These are phyloP conservation scores for Oidiodendron maius DNA, from an alignment of 495 filamentous ascomycete species.

Conservation along the genomic window DNA sequence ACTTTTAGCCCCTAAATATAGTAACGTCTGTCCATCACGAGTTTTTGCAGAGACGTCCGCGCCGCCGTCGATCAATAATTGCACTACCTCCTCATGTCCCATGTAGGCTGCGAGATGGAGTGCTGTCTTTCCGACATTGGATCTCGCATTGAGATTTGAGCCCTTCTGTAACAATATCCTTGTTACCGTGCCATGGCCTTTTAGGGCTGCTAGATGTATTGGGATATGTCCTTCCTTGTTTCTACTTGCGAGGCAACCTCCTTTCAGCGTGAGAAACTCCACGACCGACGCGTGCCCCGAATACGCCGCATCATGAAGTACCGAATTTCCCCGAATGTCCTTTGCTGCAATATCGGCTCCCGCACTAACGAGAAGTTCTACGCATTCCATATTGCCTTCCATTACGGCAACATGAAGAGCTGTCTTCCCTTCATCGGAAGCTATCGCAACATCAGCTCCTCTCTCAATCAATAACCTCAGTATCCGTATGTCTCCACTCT, in stretches of 20 bases:
- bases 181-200: neutral
- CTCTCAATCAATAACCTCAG: conserved; percentile 24
- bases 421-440: conserved; percentile 2
- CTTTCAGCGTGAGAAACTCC: neutral
- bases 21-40: conserved; percentile 11
- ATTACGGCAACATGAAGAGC: conserved; percentile 1
- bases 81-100: conserved; percentile 15
- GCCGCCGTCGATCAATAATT: conserved; percentile 24
- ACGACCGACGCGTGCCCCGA: neutral
- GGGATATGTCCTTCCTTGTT: conserved; percentile 2
- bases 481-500: conserved; percentile 8
- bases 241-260: conserved; percentile 9
- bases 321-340: conserved; percentile 3
- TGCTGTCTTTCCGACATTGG: conserved; percentile 5
- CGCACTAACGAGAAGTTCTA: neutral
- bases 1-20: conserved; percentile 11
- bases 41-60: conserved; percentile 27
- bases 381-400: neutral
- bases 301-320: conserved; percentile 1
- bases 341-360: conserved; percentile 13
- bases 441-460: conserved; percentile 24
- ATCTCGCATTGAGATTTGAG: conserved; percentile 11
- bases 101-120: neutral
- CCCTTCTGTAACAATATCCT: neutral
- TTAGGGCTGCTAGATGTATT: neutral